Evolutionary conservation across 2,329 filamentous ascomycete genomes (phyloP).

Genomic region (Pyrenophora tritici-repentis): DNA sequence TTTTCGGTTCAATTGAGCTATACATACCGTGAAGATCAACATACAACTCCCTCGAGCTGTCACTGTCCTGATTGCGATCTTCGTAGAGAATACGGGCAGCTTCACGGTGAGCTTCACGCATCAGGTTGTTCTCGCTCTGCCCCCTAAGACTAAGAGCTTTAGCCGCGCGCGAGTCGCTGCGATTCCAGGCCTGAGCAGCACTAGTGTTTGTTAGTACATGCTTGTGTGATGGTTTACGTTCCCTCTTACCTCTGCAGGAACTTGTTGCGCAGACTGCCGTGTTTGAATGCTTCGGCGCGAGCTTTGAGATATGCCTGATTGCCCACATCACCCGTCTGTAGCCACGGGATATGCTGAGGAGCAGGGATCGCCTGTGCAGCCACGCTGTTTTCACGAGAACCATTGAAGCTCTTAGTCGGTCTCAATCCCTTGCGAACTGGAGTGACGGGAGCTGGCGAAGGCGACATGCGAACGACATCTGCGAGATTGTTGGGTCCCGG

Average conservation of each 20-base stretch:
- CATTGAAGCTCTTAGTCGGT: slow-evolving; percentile 68
- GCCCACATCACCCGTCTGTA: slow-evolving; percentile 87
- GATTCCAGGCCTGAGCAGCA: slow-evolving; percentile 97
- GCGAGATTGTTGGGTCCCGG: slow-evolving; percentile 74
- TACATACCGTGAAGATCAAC: slow-evolving; percentile 79
- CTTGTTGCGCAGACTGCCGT: slow-evolving; percentile 94
- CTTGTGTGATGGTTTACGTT: neutral
- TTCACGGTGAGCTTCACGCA: slow-evolving; percentile 95
- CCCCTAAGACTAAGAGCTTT: slow-evolving; percentile 93
- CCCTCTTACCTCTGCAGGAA: slow-evolving; percentile 80
- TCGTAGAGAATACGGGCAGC: slow-evolving; percentile 91
- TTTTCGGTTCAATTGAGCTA: neutral
- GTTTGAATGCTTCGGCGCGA: slow-evolving; percentile 93
- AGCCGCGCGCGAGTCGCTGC: slow-evolving; percentile 92
- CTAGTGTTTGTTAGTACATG: slow-evolving; percentile 53
- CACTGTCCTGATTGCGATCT: slow-evolving; percentile 77
- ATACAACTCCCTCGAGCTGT: slow-evolving; percentile 74
- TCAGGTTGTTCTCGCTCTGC: slow-evolving; percentile 94
- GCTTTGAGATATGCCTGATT: slow-evolving; percentile 96
- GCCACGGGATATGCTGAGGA: slow-evolving; percentile 93
- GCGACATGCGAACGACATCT: slow-evolving; percentile 94
- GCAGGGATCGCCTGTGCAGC: slow-evolving; percentile 82
- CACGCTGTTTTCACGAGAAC: slow-evolving; percentile 74
- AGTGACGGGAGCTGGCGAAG: slow-evolving; percentile 70
- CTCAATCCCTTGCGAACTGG: slow-evolving; percentile 64